Evolutionary conservation across 2,329 filamentous ascomycete species (phyloP).

Genomic region (Dothistroma septosporum): DNA sequence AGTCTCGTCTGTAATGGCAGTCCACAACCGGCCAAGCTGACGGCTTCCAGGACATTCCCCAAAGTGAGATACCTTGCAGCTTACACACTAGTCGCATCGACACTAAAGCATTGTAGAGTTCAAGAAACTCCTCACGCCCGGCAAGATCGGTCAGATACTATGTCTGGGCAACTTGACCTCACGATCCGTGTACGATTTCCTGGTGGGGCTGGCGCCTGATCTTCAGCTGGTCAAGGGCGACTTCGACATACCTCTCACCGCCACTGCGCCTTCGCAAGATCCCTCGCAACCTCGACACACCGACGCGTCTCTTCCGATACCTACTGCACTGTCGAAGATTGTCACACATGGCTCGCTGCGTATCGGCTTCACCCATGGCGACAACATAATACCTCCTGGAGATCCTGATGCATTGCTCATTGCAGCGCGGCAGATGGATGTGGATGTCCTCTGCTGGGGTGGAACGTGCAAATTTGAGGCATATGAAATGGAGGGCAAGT

Average conservation of each 20-base stretch:
- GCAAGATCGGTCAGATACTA: slow-evolving; percentile 56
- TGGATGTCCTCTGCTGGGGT: slow-evolving; percentile 65
- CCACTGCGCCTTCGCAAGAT: slow-evolving; percentile 17
- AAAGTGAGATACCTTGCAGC: slow-evolving; percentile 52
- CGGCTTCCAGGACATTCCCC: slow-evolving; percentile 64
- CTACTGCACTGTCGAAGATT: slow-evolving; percentile 59
- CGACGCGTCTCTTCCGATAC: slow-evolving; percentile 30
- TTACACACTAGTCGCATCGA: slow-evolving; percentile 5
- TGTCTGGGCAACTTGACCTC: slow-evolving; percentile 57
- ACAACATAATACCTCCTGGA: slow-evolving; percentile 65
- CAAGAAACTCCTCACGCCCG: slow-evolving; percentile 56
- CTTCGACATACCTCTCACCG: slow-evolving; percentile 65
- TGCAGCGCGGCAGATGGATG: slow-evolving; percentile 66
- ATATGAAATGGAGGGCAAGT: slow-evolving; percentile 68
- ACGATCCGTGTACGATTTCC: slow-evolving; percentile 55
- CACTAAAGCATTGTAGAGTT: slow-evolving; percentile 34
- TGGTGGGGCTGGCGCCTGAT: slow-evolving; percentile 55
- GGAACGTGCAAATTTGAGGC: slow-evolving; percentile 67
- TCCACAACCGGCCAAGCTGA: slow-evolving; percentile 18
- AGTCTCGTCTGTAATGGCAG: neutral
- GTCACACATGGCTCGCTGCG: slow-evolving; percentile 65
- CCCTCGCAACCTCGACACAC: slow-evolving; percentile 15
- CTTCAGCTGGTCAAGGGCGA: slow-evolving; percentile 67
- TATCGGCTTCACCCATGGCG: slow-evolving; percentile 67
- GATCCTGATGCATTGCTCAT: slow-evolving; percentile 65